Conservation (phyloP, 306 rosid genomes). For the Canavalia ensiformis region DNA sequence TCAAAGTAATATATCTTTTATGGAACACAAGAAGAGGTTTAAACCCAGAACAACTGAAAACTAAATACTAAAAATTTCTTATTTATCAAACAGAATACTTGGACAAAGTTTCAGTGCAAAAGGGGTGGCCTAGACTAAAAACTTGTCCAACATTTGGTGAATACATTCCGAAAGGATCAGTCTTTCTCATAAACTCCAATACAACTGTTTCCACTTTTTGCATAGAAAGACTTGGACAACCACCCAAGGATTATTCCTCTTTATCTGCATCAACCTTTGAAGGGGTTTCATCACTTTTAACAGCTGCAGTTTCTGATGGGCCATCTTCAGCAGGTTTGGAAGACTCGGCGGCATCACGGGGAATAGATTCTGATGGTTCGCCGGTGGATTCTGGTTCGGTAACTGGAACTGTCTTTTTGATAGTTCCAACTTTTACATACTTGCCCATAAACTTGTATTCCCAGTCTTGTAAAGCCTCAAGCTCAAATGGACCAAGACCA, state of each 20-base stretch:
- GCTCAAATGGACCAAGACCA: slow-evolving; percentile 81
- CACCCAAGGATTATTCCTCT: slow-evolving; percentile 44
- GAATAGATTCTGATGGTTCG: slow-evolving; percentile 57
- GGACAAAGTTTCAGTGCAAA: slow-evolving; percentile 31
- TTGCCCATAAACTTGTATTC: slow-evolving; percentile 92
- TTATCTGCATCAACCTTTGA: slow-evolving; percentile 50
- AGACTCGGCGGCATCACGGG: slow-evolving; percentile 43
- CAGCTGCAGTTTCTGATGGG: slow-evolving; percentile 62
- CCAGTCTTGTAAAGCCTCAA: slow-evolving; percentile 91
- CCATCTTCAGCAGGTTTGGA: slow-evolving; percentile 60
- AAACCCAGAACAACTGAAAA: slow-evolving; percentile 22
- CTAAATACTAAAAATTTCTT: slow-evolving; percentile 42
- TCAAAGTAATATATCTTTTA: slow-evolving; percentile 16
- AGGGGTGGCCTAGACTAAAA: slow-evolving; percentile 42
- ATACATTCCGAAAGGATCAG: slow-evolving; percentile 40
- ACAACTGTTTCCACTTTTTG: slow-evolving; percentile 31
- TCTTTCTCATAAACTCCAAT: slow-evolving; percentile 34
- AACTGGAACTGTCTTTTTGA: slow-evolving; percentile 56
- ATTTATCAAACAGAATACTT: slow-evolving; percentile 36
- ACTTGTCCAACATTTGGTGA: slow-evolving; percentile 23
- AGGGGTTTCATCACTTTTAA: slow-evolving; percentile 63
- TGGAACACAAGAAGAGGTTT: slow-evolving; percentile 3
- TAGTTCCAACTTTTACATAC: slow-evolving; percentile 82
- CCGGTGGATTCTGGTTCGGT: slow-evolving; percentile 59
- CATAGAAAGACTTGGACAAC: background rate